These are phyloP conservation scores for Elongisporangium prolatum DNA, from an alignment of 352 stramenopile genomes.

Conservation along the genomic window DNA sequence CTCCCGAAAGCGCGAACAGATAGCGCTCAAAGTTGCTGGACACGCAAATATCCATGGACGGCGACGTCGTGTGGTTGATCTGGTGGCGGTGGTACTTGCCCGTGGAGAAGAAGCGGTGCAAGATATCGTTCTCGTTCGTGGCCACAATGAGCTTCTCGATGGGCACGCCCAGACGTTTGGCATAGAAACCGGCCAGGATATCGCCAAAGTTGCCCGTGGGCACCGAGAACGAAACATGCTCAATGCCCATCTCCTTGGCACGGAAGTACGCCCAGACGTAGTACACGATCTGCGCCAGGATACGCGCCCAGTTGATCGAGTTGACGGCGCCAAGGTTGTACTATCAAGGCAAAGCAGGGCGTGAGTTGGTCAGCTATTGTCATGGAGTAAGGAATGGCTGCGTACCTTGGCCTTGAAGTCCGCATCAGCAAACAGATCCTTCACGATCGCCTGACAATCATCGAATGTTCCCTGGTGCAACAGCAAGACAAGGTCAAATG, in stretches of 20 bases:
- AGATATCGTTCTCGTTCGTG: slow-evolving; percentile 99
- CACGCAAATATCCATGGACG: slow-evolving; percentile 99
- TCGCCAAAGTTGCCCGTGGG: slow-evolving; percentile 99
- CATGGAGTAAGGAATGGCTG: not conserved
- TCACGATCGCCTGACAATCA: slow-evolving; percentile 99
- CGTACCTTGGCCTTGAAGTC: slow-evolving; percentile 87
- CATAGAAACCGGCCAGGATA: slow-evolving; percentile 98
- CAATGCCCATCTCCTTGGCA: slow-evolving; percentile 56
- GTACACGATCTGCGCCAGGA: slow-evolving; percentile 98
- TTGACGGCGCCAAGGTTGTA: slow-evolving; percentile 97
- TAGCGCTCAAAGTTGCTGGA: slow-evolving; percentile 99
- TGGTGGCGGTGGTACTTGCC: slow-evolving; percentile 94
- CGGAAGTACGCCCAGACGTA: slow-evolving; percentile 99
- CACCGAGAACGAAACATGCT: slow-evolving; percentile 92
- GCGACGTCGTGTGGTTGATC: slow-evolving; percentile 94
- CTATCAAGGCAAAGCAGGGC: slow-evolving; percentile 6
- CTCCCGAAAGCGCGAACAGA: slow-evolving; percentile 94
- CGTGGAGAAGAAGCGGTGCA: slow-evolving; percentile 97
- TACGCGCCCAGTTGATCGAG: slow-evolving; percentile 99
- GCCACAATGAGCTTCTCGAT: slow-evolving; percentile 96
- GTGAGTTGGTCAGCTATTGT: not conserved
- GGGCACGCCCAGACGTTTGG: slow-evolving; percentile 90
- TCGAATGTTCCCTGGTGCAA: slow-evolving; percentile 93
- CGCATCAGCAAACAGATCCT: slow-evolving; percentile 95
- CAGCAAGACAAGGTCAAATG: slow-evolving; percentile 10